phyloP scores from a whole-genome alignment of 768 basidiomycete genomes.

The Russula lepida region DNA sequence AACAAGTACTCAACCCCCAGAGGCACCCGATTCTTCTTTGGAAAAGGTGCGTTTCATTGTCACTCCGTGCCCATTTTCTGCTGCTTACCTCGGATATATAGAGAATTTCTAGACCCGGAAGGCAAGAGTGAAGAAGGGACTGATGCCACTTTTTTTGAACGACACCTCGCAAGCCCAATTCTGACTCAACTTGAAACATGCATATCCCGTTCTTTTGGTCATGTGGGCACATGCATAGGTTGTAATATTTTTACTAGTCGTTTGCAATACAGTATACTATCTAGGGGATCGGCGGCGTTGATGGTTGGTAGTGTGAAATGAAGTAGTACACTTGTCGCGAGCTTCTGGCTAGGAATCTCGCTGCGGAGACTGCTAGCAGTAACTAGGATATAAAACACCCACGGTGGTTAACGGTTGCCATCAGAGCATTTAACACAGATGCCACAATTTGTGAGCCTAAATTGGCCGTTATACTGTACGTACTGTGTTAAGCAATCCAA shows the following conservation, averaged over 20 bases:
- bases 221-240: not conserved
- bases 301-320: not conserved
- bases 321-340: not conserved
- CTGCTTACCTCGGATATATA: not conserved
- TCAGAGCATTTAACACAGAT: not conserved
- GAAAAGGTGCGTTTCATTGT: slow-evolving; percentile 50
- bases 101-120: slow-evolving; percentile 10
- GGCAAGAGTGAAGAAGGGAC: not conserved
- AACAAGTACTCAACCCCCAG: slow-evolving; percentile 80
- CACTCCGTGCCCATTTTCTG: not conserved
- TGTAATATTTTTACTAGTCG: not conserved
- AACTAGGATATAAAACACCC: not conserved
- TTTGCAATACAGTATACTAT: not conserved
- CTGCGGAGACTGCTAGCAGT: not conserved
- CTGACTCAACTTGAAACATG: not conserved
- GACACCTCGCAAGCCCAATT: not conserved
- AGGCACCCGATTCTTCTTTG: slow-evolving; percentile 83
- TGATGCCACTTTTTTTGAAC: not conserved
- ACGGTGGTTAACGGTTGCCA: not conserved
- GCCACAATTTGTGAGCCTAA: too few species aligned
- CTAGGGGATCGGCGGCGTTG: not conserved
- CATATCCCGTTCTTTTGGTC: not conserved
- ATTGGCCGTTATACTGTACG: too few species aligned
- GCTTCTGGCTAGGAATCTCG: not conserved
- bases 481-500: too few species aligned